Evolutionary conservation across 108 stramenopile species (phyloP).

Genomic region (Pseudonitzschia pungens): DNA sequence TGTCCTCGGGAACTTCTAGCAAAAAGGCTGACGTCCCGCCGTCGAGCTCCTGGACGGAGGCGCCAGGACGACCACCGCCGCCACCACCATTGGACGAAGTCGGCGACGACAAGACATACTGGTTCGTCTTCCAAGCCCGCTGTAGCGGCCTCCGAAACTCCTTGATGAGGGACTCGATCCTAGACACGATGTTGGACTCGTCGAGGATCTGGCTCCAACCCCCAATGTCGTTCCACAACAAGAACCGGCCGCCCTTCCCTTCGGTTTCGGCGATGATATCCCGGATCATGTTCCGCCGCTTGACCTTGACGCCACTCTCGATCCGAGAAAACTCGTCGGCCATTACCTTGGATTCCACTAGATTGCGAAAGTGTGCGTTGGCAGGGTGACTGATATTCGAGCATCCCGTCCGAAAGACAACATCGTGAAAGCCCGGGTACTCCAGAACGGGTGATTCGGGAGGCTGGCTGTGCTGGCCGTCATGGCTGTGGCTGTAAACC

Average conservation of each 20-base stretch:
- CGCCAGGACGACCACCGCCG: no score
- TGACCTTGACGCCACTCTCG: no score
- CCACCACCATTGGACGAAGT: no score
- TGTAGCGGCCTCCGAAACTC: constrained; percentile 7
- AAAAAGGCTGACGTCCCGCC: no score
- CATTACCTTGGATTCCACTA: constrained; percentile 10
- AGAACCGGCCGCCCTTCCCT: constrained; percentile 7
- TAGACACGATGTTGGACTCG: neutral
- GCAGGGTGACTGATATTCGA: constrained; percentile 7
- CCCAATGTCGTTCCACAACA: constrained; percentile 7
- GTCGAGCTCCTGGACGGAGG: no score
- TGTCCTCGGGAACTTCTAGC: no score
- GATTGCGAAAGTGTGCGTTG: neutral
- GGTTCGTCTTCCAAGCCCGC: no score
- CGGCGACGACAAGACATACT: no score
- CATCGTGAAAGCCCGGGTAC: constrained; percentile 7
- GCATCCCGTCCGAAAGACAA: constrained; percentile 10
- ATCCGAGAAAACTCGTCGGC: no score
- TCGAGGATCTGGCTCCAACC: constrained; percentile 7
- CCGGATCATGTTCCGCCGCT: constrained; percentile 2
- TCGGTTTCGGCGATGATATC: constrained; percentile 4
- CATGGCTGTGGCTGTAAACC: neutral
- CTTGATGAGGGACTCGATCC: neutral
- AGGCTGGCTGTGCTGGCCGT: no score
- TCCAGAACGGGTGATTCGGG: no score